A percentile compares a stretch with the other conserved stretches of the same genome.
Evolutionary conservation across 2,329 filamentous ascomycete genomes (phyloP).

Genomic region (Dothistroma septosporum): DNA sequence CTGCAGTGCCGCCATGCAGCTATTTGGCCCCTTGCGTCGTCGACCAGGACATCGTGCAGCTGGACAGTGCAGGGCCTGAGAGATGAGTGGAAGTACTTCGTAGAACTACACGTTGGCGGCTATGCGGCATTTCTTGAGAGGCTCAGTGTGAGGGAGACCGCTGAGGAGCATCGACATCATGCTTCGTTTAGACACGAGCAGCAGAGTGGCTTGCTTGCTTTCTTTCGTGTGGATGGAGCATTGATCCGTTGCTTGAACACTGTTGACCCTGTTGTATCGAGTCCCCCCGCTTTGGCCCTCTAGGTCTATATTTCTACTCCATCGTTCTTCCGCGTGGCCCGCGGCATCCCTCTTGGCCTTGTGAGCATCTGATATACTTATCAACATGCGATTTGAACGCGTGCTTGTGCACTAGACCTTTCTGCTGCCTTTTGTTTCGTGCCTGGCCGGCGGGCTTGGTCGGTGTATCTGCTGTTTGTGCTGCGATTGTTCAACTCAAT

Average conservation of each 20-base stretch:
- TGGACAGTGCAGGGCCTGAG: background rate
- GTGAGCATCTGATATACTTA: background rate
- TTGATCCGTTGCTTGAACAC: background rate
- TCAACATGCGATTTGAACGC: background rate
- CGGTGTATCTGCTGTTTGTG: background rate
- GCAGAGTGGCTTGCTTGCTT: background rate
- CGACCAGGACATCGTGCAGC: background rate
- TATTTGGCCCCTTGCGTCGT: background rate
- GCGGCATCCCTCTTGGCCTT: background rate
- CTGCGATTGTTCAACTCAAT: background rate
- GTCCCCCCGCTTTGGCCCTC: background rate
- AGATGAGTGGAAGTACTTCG: background rate
- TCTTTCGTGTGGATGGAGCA: background rate
- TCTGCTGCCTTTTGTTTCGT: background rate
- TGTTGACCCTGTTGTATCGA: background rate
- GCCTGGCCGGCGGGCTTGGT: background rate
- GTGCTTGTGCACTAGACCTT: background rate
- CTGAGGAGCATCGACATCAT: background rate
- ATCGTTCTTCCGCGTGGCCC: background rate
- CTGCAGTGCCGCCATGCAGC: background rate
- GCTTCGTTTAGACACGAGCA: background rate
- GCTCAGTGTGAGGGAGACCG: background rate
- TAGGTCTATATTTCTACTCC: background rate
- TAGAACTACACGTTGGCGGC: background rate
- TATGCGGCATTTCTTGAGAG: background rate